Percentiles rank a stretch among this genome's conserved stretches.
These are phyloP conservation scores for Eucalyptus sp. DNA, from an alignment of 345 rosid genomes.

Conservation along the genomic window DNA sequence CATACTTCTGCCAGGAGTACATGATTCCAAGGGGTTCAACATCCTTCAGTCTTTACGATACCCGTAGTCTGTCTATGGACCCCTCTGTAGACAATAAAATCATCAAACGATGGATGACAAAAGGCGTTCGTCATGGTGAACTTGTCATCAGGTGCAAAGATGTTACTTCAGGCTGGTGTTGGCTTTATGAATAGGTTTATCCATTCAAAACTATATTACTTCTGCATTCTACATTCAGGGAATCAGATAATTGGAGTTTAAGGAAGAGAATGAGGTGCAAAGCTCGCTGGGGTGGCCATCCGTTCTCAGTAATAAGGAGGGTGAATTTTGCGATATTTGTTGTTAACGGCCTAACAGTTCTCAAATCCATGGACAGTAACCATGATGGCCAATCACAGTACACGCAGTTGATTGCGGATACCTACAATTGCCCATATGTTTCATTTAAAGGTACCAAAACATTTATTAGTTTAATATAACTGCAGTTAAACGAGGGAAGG, in stretches of 20 bases:
- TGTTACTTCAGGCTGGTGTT: not conserved
- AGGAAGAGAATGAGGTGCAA: conserved; percentile 25
- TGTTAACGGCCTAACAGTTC: conserved; percentile 40
- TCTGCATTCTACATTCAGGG: conserved; percentile 23
- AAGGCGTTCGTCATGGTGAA: conserved; percentile 54
- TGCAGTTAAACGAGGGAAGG: not conserved
- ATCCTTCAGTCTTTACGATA: conserved; percentile 60
- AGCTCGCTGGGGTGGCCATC: conserved; percentile 12
- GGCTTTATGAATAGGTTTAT: not conserved
- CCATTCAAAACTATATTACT: not conserved
- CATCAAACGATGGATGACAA: conserved; percentile 47
- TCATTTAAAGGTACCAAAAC: conserved; percentile 51
- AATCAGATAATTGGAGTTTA: conserved; percentile 35
- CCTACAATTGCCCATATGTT: conserved; percentile 44
- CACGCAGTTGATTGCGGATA: conserved; percentile 12
- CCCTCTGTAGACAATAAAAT: conserved; percentile 23
- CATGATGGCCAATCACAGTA: conserved; percentile 7
- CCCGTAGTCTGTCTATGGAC: conserved; percentile 38
- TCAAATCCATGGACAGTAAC: conserved; percentile 34
- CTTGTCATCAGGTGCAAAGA: conserved; percentile 40
- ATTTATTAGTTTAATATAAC: not conserved
- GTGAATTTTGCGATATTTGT: conserved; percentile 67
- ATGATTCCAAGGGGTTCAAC: conserved; percentile 54
- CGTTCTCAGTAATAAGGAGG: conserved; percentile 14
- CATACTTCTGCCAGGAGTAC: conserved; percentile 61